These are phyloP conservation scores for Pseudotulostoma volvatum DNA, from an alignment of 495 filamentous ascomycete genomes.

Conservation along the genomic window DNA sequence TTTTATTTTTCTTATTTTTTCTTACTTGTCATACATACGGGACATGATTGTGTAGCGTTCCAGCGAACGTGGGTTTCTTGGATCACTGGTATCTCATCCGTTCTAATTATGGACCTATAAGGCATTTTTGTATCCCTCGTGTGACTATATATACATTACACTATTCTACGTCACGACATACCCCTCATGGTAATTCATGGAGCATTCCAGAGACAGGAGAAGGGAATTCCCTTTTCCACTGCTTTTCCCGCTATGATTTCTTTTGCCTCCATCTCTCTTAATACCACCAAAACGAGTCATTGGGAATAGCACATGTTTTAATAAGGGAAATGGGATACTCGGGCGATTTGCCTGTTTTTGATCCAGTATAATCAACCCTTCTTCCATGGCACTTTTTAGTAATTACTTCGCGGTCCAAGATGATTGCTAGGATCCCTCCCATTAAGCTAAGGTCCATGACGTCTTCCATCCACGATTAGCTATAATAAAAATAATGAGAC, in stretches of 20 bases:
- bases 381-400: not conserved
- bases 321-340: not conserved
- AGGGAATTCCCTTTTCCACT: too few species aligned
- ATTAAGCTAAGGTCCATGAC: too few species aligned
- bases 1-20: constrained; percentile 4
- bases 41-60: not conserved
- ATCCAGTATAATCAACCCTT: too few species aligned
- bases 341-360: not conserved
- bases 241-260: too few species aligned
- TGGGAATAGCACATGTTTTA: too few species aligned
- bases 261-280: too few species aligned
- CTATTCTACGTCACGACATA: not conserved
- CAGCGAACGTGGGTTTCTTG: not conserved
- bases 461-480: not conserved
- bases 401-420: not conserved
- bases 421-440: not conserved
- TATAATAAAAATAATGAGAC: not conserved
- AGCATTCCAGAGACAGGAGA: too few species aligned
- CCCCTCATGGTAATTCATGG: too few species aligned
- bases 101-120: not conserved
- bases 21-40: constrained; percentile 5
- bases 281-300: too few species aligned
- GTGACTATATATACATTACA: not conserved
- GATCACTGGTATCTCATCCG: not conserved
- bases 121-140: not conserved